Evolutionary conservation across 768 basidiomycete species (phyloP).

Genomic region (Russula dissimulans): DNA sequence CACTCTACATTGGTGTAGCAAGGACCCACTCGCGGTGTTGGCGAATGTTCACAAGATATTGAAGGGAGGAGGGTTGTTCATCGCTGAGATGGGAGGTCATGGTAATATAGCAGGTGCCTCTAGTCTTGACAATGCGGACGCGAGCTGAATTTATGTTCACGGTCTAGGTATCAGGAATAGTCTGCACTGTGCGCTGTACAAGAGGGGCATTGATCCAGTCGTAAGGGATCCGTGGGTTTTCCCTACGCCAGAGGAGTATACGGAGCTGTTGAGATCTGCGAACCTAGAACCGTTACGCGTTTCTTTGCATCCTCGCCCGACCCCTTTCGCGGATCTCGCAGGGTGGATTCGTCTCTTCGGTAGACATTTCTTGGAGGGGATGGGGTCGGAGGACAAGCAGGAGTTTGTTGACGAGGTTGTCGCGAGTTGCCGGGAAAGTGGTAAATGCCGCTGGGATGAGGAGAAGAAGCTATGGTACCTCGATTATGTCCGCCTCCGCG

Average conservation of each 20-base stretch:
- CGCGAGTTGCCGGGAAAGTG: slow-evolving; percentile 1
- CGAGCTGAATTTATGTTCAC: slow-evolving; percentile 7
- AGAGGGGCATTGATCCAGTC: slow-evolving; percentile 48
- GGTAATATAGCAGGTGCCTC: slow-evolving; percentile 58
- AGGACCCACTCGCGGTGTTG: slow-evolving; percentile 57
- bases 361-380: slow-evolving; percentile 6
- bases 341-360: slow-evolving; percentile 15
- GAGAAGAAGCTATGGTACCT: slow-evolving; percentile 3
- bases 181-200: slow-evolving; percentile 43
- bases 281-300: slow-evolving; percentile 3
- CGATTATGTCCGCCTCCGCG: slow-evolving; percentile 15
- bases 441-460: slow-evolving; percentile 5
- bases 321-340: slow-evolving; percentile 8
- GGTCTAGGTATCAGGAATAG: slow-evolving; percentile 52
- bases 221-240: slow-evolving; percentile 78
- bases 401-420: slow-evolving; percentile 8
- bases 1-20: slow-evolving; percentile 79
- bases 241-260: slow-evolving; percentile 61
- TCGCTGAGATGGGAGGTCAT: slow-evolving; percentile 71
- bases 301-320: slow-evolving; percentile 8
- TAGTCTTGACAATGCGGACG: not conserved
- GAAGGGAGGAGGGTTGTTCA: slow-evolving; percentile 62
- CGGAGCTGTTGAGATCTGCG: not conserved
- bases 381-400: slow-evolving; percentile 1
- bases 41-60: slow-evolving; percentile 49